Evolutionary conservation across 2,329 filamentous ascomycete species (phyloP), one percentile per base, ranked within the genome.

Genomic region (Trichophaea hybrida): DNA sequence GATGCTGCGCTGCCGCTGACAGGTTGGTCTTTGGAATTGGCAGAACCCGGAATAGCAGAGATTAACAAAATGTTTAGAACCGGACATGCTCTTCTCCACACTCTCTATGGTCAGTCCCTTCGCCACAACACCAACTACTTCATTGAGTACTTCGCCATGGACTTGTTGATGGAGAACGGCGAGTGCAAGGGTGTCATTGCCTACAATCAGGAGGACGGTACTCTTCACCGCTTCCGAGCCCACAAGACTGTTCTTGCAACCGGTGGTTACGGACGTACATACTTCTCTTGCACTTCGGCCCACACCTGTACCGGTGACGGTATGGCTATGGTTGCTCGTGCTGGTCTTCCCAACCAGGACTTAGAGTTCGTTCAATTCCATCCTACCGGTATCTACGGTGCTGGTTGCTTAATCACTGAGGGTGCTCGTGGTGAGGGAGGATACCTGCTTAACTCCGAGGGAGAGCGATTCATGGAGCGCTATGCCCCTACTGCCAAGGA

Each of bases 331-430:
- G 91, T 97, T 70, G 87, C 91, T 69, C 89, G 93, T 77, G 93
- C 93, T 64, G 93, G 93, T 74, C 85, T 98, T 44, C 91, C 93
- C 70, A 95, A 95, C 80, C 93, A 98, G 78, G 93, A 98, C 84
- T 81, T 97, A 65, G 93, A 98, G 74, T 98, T 98, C 75, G 93
- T 98, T 65, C 91, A 98, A 77, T 98, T 98, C 82, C 91, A 98
- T 75, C 91, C 91, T 59, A 96, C 91, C 67, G 91, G 91, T 82
- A 97, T 98, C 76, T 98, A 98, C 74, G 93, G 93, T 71, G 93
- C 91, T 70, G 91, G 91, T 67, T 94, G 91, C 76, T 78, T 98
- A 80, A 98, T 98, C 72, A 97, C 93, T 10, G 91, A 98, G 77
- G 91, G 91, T 69, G 88, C 91, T 69, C 88, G 93, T 80, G 93